phyloP scores from a whole-genome alignment of 371 early-diverging fungal species.

The Mortierella sp. region DNA sequence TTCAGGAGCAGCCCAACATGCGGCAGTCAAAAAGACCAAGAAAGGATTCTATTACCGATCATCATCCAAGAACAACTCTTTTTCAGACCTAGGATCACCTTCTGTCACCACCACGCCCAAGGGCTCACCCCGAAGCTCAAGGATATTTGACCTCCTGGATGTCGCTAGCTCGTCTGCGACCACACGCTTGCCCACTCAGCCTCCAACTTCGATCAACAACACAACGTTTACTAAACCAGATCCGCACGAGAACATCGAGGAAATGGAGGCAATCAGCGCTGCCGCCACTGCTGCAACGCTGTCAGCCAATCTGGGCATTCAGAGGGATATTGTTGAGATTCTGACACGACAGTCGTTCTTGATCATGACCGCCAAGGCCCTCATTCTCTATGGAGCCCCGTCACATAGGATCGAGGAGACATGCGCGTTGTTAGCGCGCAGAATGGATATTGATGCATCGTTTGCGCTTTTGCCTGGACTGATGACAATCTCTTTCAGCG shows the following conservation, averaged over 20 bases:
- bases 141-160: slow-evolving; percentile 37
- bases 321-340: slow-evolving; percentile 63
- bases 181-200: slow-evolving; percentile 44
- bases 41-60: slow-evolving; percentile 45
- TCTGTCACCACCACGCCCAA: slow-evolving; percentile 41
- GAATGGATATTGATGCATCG: slow-evolving; percentile 75
- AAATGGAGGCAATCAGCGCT: slow-evolving; percentile 49
- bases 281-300: slow-evolving; percentile 35
- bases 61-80: slow-evolving; percentile 46
- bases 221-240: slow-evolving; percentile 1
- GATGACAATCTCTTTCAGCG: slow-evolving; percentile 80
- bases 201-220: slow-evolving; percentile 30
- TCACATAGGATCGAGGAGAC: slow-evolving; percentile 72
- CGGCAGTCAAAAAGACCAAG: slow-evolving; percentile 43
- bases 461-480: slow-evolving; percentile 81
- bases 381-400: slow-evolving; percentile 71
- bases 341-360: slow-evolving; percentile 71
- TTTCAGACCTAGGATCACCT: slow-evolving; percentile 25
- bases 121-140: slow-evolving; percentile 43
- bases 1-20: slow-evolving; percentile 20
- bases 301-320: slow-evolving; percentile 38
- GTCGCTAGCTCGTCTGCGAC: slow-evolving; percentile 3
- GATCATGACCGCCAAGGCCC: slow-evolving; percentile 62
- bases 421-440: slow-evolving; percentile 62
- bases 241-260: slow-evolving; percentile 25